These are phyloP conservation scores for Pleurotus pulmonarius DNA, from an alignment of 768 basidiomycete genomes.

Conservation along the genomic window DNA sequence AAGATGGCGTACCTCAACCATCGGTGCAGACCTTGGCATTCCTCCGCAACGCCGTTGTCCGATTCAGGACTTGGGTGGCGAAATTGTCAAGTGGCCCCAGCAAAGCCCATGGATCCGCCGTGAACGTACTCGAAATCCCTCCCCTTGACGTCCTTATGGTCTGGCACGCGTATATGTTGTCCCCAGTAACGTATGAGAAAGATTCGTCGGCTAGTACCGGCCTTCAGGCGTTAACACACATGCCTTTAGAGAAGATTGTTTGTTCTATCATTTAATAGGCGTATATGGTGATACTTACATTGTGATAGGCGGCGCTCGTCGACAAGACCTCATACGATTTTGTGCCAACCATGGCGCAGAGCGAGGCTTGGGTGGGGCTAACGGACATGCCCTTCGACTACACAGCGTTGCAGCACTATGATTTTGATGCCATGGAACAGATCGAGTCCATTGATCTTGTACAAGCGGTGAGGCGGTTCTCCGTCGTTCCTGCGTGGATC, in stretches of 20 bases:
- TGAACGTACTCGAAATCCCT: not conserved
- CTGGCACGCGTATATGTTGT: conserved; percentile 12
- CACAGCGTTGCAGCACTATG: not conserved
- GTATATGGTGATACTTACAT: too few relatives aligned
- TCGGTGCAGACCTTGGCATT: not conserved
- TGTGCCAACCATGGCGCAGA: not conserved
- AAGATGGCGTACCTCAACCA: not conserved
- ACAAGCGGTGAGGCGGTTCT: not conserved
- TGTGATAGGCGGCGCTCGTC: too few relatives aligned
- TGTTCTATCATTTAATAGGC: not conserved
- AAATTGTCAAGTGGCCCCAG: not conserved
- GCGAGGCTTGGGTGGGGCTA: not conserved
- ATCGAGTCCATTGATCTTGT: not conserved
- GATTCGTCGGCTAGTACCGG: not conserved
- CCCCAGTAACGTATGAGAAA: not conserved
- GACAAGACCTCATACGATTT: not conserved
- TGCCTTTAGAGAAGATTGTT: not conserved
- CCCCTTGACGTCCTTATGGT: conserved; percentile 14
- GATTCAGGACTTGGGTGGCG: not conserved
- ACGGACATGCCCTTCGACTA: not conserved
- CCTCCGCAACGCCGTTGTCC: not conserved
- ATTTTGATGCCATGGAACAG: not conserved
- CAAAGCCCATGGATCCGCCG: not conserved
- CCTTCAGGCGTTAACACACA: not conserved
- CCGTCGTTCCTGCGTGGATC: not conserved